Evolutionary conservation across 176 grass and related monocot genomes (phyloP).

Genomic region (Poa pratensis): DNA sequence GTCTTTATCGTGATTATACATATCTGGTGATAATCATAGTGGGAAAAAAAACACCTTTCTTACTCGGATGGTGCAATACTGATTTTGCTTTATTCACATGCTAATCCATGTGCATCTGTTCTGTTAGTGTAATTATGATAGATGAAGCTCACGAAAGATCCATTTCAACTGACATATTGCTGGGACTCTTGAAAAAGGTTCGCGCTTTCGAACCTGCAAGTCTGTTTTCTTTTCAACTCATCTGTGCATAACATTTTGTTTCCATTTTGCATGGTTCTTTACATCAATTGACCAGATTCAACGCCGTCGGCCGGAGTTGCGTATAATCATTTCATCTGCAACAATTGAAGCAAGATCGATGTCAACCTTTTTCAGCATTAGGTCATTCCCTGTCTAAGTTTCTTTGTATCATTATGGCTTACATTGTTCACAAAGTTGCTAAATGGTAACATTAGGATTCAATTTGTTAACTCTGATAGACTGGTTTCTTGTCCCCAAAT

Average conservation of each 20-base stretch:
- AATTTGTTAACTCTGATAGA: slow-evolving; percentile 1
- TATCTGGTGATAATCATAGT: slow-evolving; percentile 21
- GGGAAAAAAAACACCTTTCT: slow-evolving; percentile 19
- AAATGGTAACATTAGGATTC: background rate
- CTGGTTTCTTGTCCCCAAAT: slow-evolving; percentile 5
- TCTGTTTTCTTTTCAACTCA: slow-evolving; percentile 29
- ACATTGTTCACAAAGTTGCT: background rate
- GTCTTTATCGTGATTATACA: background rate
- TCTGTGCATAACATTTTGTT: slow-evolving; percentile 36
- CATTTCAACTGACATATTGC: slow-evolving; percentile 94
- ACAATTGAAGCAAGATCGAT: slow-evolving; percentile 99
- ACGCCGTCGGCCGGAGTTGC: slow-evolving; percentile 73
- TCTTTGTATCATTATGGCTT: background rate
- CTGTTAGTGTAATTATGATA: slow-evolving; percentile 88
- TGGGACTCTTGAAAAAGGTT: slow-evolving; percentile 98
- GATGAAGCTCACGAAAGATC: slow-evolving; percentile 99
- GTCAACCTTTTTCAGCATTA: slow-evolving; percentile 89
- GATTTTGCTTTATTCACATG: slow-evolving; percentile 28
- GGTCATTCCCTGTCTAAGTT: slow-evolving; percentile 56
- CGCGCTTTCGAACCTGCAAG: slow-evolving; percentile 12
- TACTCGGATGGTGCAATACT: background rate
- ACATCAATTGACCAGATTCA: slow-evolving; percentile 77
- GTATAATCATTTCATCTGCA: slow-evolving; percentile 91
- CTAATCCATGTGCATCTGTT: slow-evolving; percentile 37
- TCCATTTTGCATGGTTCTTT: background rate